phyloP scores from a whole-genome alignment of 2,329 filamentous ascomycete species.

The Delphinella strobiligena region DNA sequence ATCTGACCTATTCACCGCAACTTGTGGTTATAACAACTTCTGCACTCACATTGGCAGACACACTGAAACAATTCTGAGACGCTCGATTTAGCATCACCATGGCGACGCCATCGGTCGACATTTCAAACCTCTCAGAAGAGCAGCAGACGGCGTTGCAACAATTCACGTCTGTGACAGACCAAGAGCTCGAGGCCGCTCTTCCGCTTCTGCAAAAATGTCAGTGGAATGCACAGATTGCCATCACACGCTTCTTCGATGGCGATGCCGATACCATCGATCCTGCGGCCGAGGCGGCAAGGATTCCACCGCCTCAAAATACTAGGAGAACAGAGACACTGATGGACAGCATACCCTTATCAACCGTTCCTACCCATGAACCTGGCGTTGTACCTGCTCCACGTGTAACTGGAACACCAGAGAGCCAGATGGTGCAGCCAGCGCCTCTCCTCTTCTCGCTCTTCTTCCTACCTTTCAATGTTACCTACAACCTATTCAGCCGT shows the following conservation, averaged over 20 bases:
- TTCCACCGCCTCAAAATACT: conserved; percentile 45
- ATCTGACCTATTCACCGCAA: no score
- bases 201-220: conserved; percentile 72
- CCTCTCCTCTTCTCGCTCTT: conserved; percentile 67
- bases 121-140: conserved; percentile 57
- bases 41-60: no score
- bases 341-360: conserved; percentile 31
- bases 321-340: conserved; percentile 62
- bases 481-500: conserved; percentile 60
- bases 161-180: conserved; percentile 77
- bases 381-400: conserved; percentile 63
- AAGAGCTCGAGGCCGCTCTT: conserved; percentile 64
- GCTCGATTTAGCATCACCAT: conserved; percentile 19
- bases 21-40: no score
- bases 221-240: conserved; percentile 98
- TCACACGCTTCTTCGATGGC: conserved; percentile 95
- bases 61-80: no score
- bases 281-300: conserved; percentile 57
- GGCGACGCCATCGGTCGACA: conserved; percentile 37
- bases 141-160: conserved; percentile 82
- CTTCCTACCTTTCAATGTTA: conserved; percentile 67
- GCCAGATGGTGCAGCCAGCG: conserved; percentile 53
- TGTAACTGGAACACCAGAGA: conserved; percentile 64
- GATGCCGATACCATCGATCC: conserved; percentile 79
- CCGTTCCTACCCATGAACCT: conserved; percentile 10